Percentiles rank a stretch among this genome's conserved stretches.
Conservation (phyloP, 2,329 filamentous ascomycete genomes). For the Pseudogymnoascus sp. region DNA sequence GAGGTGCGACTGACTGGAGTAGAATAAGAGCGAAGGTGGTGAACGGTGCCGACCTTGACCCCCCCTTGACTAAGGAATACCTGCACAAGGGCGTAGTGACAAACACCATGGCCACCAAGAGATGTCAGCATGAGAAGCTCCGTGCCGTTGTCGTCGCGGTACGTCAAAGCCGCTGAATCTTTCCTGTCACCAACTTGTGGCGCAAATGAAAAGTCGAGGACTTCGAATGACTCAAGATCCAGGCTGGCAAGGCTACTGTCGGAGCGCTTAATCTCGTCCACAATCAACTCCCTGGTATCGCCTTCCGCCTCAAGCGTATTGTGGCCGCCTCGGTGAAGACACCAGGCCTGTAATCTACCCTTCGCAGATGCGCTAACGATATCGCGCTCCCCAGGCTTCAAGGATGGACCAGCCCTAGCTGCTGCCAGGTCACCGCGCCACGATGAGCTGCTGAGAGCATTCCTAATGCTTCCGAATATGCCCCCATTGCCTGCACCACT, state of each 20-base stretch:
- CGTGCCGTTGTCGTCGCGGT: conserved; percentile 38
- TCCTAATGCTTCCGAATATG: conserved; percentile 73
- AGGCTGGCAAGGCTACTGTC: conserved; percentile 41
- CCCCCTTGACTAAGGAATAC: conserved; percentile 48
- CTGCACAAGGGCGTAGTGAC: conserved; percentile 70
- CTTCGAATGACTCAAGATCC: conserved; percentile 53
- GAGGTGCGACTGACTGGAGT: conserved; percentile 35
- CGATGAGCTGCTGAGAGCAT: conserved; percentile 60
- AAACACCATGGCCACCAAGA: conserved; percentile 41
- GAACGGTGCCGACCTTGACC: conserved; percentile 54
- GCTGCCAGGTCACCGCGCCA: conserved; percentile 73
- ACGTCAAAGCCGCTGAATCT: conserved; percentile 35
- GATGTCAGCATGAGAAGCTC: conserved; percentile 55
- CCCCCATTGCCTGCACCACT: conserved; percentile 49
- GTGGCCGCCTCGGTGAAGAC: conserved; percentile 78
- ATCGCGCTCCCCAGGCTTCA: conserved; percentile 73
- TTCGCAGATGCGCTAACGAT: conserved; percentile 70
- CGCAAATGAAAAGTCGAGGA: conserved; percentile 72
- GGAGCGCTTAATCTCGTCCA: conserved; percentile 50
- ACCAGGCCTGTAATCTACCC: conserved; percentile 77
- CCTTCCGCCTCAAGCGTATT: conserved; percentile 65
- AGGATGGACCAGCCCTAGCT: conserved; percentile 63
- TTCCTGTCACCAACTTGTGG: conserved; percentile 43
- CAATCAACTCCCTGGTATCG: conserved; percentile 58
- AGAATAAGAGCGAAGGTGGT: conserved; percentile 58